Evolutionary conservation across 1,284 basidiomycete species (phyloP), one percentile per base, ranked within the genome.

Genomic region (Apiotrichum sp.): DNA sequence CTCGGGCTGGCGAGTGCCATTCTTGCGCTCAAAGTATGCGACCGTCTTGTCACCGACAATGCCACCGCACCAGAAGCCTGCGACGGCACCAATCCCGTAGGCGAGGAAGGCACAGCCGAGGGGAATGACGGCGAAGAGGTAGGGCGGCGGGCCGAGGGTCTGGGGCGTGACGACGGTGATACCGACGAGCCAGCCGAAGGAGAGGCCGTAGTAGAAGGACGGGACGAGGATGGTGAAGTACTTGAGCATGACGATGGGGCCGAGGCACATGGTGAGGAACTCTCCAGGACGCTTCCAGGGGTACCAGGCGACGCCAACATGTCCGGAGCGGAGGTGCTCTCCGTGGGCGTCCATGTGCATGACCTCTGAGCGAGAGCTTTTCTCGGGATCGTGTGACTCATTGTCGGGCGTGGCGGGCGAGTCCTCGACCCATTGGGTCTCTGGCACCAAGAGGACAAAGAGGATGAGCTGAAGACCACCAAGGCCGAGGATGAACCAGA

Each of bases 41-140:
- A 75, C 67, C 4, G 65, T 66, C 57, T 65, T 62, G 59, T 73
- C 73, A 29, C 66, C 67, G n/a, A 69, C 59, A 40, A 66, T 59
- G 22, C 74, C 74, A 11, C 73, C 74, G 1, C 65, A 65, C 57
- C 70, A 71, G 53, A 73, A 73, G 57, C 74, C 74, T 6, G 72
- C 59, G 5, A 74, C 50, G 2, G 65, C 65, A 22, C 73, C 74
- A 6, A 75, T 58, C 4, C 68, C 69, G 47, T 61, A 67, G 0
- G 73, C 72, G 22, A 76, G 62, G 60, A 72, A 75, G 0, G 70
- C 58, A 16, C 61, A 57, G 13, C 75, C 75, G 31, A 72, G 58
- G 4, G 68, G 64, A 5, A 74, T 64, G 8, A 63, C 55, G 13
- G 57, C 61, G 47, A 75, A 75, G n/a, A 36, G 39, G 65, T 71